Base-by-base conservation (phyloP, 345 rosid genomes). In the Dimocarpus longan region DNA sequence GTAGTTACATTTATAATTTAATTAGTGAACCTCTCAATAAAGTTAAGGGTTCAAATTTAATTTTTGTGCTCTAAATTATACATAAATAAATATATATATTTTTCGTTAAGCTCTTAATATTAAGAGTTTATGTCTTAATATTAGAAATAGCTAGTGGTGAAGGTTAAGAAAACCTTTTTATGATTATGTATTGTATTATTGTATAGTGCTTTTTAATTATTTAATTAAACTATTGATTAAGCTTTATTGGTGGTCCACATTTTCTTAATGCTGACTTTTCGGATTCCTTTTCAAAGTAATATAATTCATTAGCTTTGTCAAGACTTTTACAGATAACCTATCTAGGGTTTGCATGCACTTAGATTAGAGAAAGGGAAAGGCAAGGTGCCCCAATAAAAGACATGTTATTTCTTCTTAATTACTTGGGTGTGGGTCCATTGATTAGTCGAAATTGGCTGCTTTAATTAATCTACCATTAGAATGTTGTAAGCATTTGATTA, bases 161-260 rank as follows among this genome's bases (percentile, higher is more conserved):
- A 57, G 0, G 24, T n/a, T 60, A 60, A 7, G 28, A 60, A n/a
- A 60, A 60, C 4, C 65, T n/a, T 7, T 60, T 1, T 2, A 7
- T 60, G n/a, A 60, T 60, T 19, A n/a, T 60, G 12, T n/a, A 59
- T 57, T 1, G n/a, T 57, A 5, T 15, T 52, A 15, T 15, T 21
- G 28, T 60, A 21, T 78, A 42, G 21, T 70, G 78, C 68, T 83
- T 81, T 81, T 56, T 66, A 54, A 19, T 60, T 60, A 60, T 60
- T 19, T 60, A 78, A 65, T 66, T 65, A 48, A 62, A 46, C 63
- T 48, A 50, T 71, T 67, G 78, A 56, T 76, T 70, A 79, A 76
- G 77, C 80, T 85, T 85, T 83, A 82, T 82, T 52, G 59, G 87
- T 79, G 90, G 88, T 80, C 89, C 85, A 75, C 79, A 80, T 83